Conservation (phyloP, 2,329 filamentous ascomycete genomes). For the Talaromyces sp. region DNA sequence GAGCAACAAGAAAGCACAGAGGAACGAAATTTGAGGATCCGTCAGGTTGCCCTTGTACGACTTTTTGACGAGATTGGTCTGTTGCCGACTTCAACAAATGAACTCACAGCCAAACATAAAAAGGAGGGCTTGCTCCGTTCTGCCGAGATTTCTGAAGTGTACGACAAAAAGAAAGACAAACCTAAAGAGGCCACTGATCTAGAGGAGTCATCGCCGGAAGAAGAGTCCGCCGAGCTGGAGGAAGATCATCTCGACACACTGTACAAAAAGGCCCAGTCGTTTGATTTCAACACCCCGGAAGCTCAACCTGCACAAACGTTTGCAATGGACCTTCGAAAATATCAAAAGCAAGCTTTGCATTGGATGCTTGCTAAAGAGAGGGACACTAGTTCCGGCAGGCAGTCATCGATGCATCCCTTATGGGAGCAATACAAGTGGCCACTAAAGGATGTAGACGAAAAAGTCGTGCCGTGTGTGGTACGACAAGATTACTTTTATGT, state of each 20-base stretch:
- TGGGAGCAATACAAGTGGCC: conserved; percentile 98
- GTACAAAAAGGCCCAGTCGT: conserved; percentile 94
- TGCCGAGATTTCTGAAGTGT: conserved; percentile 80
- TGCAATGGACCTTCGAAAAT: conserved; percentile 76
- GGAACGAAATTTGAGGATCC: conserved; percentile 75
- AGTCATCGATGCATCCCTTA: conserved; percentile 87
- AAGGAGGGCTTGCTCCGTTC: conserved; percentile 79
- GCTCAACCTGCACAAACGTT: conserved; percentile 80
- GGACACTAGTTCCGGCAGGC: conserved; percentile 64
- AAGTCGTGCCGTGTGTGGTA: conserved; percentile 62
- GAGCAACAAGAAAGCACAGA: conserved; percentile 81
- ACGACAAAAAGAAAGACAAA: conserved; percentile 54
- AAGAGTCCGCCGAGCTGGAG: conserved; percentile 87
- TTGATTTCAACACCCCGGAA: conserved; percentile 88
- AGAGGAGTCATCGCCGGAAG: conserved; percentile 55
- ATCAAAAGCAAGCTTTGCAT: conserved; percentile 90
- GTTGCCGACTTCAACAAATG: conserved; percentile 68
- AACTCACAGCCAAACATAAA: conserved; percentile 69
- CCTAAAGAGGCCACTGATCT: conserved; percentile 33
- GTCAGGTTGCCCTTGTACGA: conserved; percentile 83
- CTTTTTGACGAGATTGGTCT: conserved; percentile 87
- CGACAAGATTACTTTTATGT: conserved; percentile 78
- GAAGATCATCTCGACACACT: conserved; percentile 91
- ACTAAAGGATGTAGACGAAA: conserved; percentile 77
- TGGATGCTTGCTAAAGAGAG: conserved; percentile 98